Base-by-base conservation (phyloP, 257 asterid genomes). In the Rhazya stricta region DNA sequence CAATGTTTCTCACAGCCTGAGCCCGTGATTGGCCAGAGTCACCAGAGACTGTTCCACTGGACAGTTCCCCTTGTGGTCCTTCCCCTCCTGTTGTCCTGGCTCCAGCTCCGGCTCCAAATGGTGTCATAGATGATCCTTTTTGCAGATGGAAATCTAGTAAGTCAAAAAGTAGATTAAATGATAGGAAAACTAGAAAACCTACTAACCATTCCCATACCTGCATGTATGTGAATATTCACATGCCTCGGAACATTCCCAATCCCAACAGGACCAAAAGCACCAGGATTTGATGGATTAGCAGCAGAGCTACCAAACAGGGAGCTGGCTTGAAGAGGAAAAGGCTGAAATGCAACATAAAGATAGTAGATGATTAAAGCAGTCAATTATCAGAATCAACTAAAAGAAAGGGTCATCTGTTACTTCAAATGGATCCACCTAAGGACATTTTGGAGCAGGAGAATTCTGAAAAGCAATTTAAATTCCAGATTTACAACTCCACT, bases 181-280 rank as follows among this genome's bases (percentile, higher is more conserved):
- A 63, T 9, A 36, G 67, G 34, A 25, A 29, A 23, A 68, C 48
- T 43, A 48, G 76, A 74, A 71, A 57, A 77, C 61, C 37, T 9
- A 19, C 27, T 9, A 42, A 30, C 39, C 45, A 67, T 74, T 65
- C 69, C 69, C 84, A 27, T 85, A 91, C 98, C 97, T 36, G 97
- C 60, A 77, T 91, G 97, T 76, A 93, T 91, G 76, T 93, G 98
- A 78, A 91, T 90, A 81, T 91, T 90, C 70, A 93, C 92, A 83
- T 88, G 86, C 86, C 98, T 90, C n/a, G 93, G 81, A 51, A 79
- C 62, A 73, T 65, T 86, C 30, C 91, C 85, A 75, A 84, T 70
- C 41, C 92, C 94, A 85, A 81, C 78, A 61, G 96, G 86, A 76
- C 88, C 89, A 77, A 85, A 76, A 74, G 85, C 69, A 45, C 86